phyloP scores from a whole-genome alignment of 139 green algal genomes.

The Bryopsis sp. region DNA sequence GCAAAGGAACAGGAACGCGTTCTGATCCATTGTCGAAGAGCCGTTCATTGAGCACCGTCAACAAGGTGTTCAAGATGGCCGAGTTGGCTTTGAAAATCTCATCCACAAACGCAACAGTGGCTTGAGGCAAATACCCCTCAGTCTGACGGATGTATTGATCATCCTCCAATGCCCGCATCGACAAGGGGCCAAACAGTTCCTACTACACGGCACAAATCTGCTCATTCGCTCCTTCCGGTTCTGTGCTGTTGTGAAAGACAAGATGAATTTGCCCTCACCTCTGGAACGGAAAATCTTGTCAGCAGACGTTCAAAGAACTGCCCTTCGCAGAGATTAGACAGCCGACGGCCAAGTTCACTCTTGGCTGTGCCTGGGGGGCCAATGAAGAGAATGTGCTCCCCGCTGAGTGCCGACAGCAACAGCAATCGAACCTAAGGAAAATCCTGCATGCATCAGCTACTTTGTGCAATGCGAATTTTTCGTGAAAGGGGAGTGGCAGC shows the following conservation, averaged over 20 bases:
- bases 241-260: background rate
- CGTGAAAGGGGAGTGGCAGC: background rate
- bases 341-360: constrained; percentile 71
- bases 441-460: constrained; percentile 16
- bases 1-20: constrained; percentile 47
- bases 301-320: constrained; percentile 86
- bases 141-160: constrained; percentile 81
- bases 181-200: constrained; percentile 87
- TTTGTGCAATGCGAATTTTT: constrained; percentile 9
- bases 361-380: constrained; percentile 86
- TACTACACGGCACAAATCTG: constrained; percentile 13
- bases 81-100: constrained; percentile 87
- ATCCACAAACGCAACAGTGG: constrained; percentile 80
- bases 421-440: constrained; percentile 65
- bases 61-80: constrained; percentile 89
- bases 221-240: background rate
- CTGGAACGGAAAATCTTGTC: constrained; percentile 81
- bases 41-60: constrained; percentile 90
- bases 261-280: constrained; percentile 29
- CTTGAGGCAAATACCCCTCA: constrained; percentile 73
- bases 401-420: constrained; percentile 69
- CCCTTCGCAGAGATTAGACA: constrained; percentile 48
- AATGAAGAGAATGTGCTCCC: constrained; percentile 83
- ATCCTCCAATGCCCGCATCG: constrained; percentile 73
- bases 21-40: constrained; percentile 86